Evolutionary conservation across 2,329 filamentous ascomycete species (phyloP), one percentile per base, ranked within the genome.

Genomic region (Clonostachys rhizophaga): DNA sequence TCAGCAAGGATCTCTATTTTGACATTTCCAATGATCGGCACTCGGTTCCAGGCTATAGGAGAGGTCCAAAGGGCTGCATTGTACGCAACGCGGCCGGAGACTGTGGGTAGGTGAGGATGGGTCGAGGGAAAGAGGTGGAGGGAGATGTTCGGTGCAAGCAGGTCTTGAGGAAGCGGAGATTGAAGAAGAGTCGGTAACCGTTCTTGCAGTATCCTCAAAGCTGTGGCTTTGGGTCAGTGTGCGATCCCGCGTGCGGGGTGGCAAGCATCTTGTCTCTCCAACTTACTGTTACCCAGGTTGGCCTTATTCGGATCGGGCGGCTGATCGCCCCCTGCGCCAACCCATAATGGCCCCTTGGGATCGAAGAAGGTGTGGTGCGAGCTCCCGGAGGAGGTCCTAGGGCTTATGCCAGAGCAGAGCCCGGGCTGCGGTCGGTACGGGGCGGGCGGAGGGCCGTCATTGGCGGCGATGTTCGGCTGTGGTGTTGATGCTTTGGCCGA

Each of bases 31-130:
- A 96, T 79, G 17, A 97, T 81, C 3, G 94, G 94, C 2, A 99
- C 79, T 30, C 89, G 83, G 59, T 95, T 95, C 94, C 94, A 99
- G 33, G 91, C 92, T 45, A 99, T 86, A 0, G 94, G 94, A 0
- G 91, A 91, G 1, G 94, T 96, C 91, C 91, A 97, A 36, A 99
- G 75, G 4, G 94, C 94, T 16, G 94, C 92, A 35, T 87, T 87
- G 65, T 99, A 99, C 43, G 90, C 87, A 35, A 96, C 87, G 42
- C 88, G 83, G 45, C 94, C 94, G 30, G 89, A 89, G 39, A 97
- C 94, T n/a, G 84, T 87, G 34, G 94, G 94, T 4, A 99, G 87
- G 64, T 92, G 87, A 4, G 88, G 89, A 59, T 95, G 89, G 1
- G 89, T 94, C 30, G 83, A 81, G 36, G 84, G 84, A 64, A 87